Evolutionary conservation across 2,329 filamentous ascomycete genomes (phyloP), one percentile per base, ranked within the genome.

Genomic region (Fusarium keratoplasticum): DNA sequence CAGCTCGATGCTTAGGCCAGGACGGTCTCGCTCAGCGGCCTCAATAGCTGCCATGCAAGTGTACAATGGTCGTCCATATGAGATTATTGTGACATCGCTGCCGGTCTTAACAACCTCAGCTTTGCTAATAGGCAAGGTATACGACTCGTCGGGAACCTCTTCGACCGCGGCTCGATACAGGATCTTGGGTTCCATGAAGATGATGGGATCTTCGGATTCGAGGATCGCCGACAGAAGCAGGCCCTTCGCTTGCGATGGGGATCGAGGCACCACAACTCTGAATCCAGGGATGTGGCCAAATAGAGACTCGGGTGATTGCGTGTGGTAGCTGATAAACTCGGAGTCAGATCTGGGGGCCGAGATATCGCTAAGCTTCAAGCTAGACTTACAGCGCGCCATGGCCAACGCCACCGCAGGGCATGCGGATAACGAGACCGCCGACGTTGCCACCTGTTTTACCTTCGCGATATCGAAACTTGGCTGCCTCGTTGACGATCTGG

Each of bases 171-270:
- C 95, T n/a, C 95, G 91, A 81, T 98, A 98, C 13, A 98, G 86
- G 57, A 96, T 93, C 85, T 98, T 98, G 35, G 95, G 95, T 81
- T 98, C 95, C 91, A 98, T 91, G 83, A 98, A 97, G 57, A 98
- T 87, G 73, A 95, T 93, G 0, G 95, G 95, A 81, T 98, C 95
- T 70, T 94, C 93, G 87, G 36, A 44, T 3, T 90, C 83, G 85
- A 89, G 90, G 59, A 97, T 94, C 1, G 92, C 88, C 2, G 93
- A 88, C 5, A 97, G 86, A 57, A 98, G 84, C 2, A 98, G 86
- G 1, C 95, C 95, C 82, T 98, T 98, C 6, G 95, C 95, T 82
- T 98, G 95, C 3, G 92, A 83, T 0, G 95, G 95, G 0, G 94
- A 96, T 59, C 95, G 89, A 1, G 95, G 95, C 81, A 97, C 91